phyloP scores from a whole-genome alignment of 2,329 filamentous ascomycete species.

The Fusarium sp. region DNA sequence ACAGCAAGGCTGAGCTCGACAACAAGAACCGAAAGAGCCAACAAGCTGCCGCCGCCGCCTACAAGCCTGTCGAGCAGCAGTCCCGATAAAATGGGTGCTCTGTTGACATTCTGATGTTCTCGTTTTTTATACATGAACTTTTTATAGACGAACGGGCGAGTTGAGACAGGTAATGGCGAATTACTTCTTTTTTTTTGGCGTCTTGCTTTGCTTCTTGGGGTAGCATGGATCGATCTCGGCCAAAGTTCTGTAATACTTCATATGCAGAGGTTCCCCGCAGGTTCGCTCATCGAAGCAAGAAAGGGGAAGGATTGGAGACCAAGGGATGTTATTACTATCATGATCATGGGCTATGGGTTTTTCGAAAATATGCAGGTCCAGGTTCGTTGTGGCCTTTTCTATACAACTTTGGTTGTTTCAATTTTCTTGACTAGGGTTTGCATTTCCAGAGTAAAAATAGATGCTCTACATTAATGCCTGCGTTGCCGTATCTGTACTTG shows the following conservation, averaged over 20 bases:
- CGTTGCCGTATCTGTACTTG: not conserved
- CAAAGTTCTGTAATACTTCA: slow-evolving; percentile 36
- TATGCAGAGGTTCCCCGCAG: slow-evolving; percentile 25
- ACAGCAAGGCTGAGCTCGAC: slow-evolving; percentile 68
- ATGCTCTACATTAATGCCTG: slow-evolving; percentile 28
- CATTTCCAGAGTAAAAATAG: slow-evolving; percentile 39
- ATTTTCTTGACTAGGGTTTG: slow-evolving; percentile 46
- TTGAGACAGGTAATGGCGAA: slow-evolving; percentile 29
- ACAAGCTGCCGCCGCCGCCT: slow-evolving; percentile 50
- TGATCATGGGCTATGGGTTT: slow-evolving; percentile 48
- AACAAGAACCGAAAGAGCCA: slow-evolving; percentile 54
- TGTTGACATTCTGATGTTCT: slow-evolving; percentile 26
- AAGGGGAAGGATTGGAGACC: slow-evolving; percentile 29
- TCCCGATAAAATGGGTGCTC: slow-evolving; percentile 30
- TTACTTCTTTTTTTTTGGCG: slow-evolving; percentile 35
- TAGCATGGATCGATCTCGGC: slow-evolving; percentile 21
- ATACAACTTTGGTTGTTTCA: slow-evolving; percentile 36
- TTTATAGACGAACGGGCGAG: slow-evolving; percentile 44
- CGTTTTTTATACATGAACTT: slow-evolving; percentile 47
- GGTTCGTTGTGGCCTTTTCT: slow-evolving; percentile 37
- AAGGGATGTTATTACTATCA: slow-evolving; percentile 40
- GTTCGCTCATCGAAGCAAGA: slow-evolving; percentile 20
- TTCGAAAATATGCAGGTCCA: slow-evolving; percentile 37
- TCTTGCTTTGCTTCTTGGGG: slow-evolving; percentile 27
- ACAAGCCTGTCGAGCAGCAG: slow-evolving; percentile 55